Conservation (phyloP, 2,329 filamentous ascomycete genomes). For the Camillea tinctor region DNA sequence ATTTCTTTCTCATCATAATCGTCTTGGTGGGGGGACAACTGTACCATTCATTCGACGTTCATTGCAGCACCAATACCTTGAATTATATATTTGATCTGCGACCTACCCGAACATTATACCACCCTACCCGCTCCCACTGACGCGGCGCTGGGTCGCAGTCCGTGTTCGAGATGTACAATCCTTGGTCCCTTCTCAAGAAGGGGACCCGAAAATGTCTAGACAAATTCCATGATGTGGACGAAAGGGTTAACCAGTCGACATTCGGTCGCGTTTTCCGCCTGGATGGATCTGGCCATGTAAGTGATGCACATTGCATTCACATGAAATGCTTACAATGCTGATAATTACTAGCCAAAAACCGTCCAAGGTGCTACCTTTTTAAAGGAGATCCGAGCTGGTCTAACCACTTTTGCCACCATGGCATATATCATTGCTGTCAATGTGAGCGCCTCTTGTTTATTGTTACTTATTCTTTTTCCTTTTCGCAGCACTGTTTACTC, state of each 20-base stretch:
- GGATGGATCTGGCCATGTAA: conserved; percentile 63
- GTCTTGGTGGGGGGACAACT: background rate
- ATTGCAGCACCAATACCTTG: background rate
- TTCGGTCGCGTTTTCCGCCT: conserved; percentile 61
- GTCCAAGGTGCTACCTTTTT: conserved; percentile 70
- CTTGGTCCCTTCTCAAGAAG: conserved; percentile 9
- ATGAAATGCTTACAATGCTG: conserved; percentile 7
- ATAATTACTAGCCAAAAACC: conserved; percentile 56
- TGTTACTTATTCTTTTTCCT: too few relatives aligned
- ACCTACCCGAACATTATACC: background rate
- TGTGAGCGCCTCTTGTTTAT: conserved; percentile 44
- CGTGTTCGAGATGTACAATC: conserved; percentile 8
- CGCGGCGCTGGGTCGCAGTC: background rate
- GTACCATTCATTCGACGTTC: too few relatives aligned
- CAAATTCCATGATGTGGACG: conserved; percentile 25
- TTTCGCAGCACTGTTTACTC: background rate
- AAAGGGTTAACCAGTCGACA: conserved; percentile 35
- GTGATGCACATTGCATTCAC: conserved; percentile 25
- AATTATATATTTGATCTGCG: background rate
- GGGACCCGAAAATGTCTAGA: conserved; percentile 16
- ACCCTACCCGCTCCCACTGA: background rate
- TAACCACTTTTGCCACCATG: conserved; percentile 81
- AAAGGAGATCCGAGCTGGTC: conserved; percentile 73
- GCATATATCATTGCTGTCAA: conserved; percentile 81
- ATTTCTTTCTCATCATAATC: background rate